Conservation (phyloP, 2,329 filamentous ascomycete genomes). For the Aschersonia sp. region DNA sequence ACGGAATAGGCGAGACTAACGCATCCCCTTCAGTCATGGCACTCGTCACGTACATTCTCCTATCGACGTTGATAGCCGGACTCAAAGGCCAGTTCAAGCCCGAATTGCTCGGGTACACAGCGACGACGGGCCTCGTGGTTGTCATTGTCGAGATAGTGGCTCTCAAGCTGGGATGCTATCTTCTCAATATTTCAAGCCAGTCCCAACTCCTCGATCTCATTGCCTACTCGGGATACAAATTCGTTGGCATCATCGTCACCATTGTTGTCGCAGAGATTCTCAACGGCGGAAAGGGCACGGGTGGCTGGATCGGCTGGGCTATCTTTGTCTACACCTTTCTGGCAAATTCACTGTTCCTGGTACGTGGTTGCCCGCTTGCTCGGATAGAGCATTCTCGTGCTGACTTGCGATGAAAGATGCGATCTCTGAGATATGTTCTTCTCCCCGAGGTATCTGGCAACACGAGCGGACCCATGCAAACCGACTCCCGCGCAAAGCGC, state of each 20-base stretch:
- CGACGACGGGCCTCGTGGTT: constrained; percentile 68
- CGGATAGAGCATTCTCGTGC: not conserved
- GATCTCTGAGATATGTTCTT: constrained; percentile 89
- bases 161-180: constrained; percentile 83
- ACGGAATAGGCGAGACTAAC: constrained; percentile 8
- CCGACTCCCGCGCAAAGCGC: constrained; percentile 69
- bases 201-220: constrained; percentile 87
- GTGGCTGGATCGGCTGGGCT: constrained; percentile 77
- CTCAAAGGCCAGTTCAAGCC: constrained; percentile 86
- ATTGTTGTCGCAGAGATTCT: constrained; percentile 65
- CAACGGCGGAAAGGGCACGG: constrained; percentile 66
- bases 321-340: constrained; percentile 86
- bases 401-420: constrained; percentile 42
- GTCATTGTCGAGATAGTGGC: constrained; percentile 80
- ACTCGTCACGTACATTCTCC: constrained; percentile 88
- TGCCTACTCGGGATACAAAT: constrained; percentile 97
- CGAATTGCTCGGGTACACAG: constrained; percentile 80
- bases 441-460: constrained; percentile 67
- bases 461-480: constrained; percentile 48
- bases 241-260: constrained; percentile 89
- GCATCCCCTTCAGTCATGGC: constrained; percentile 60
- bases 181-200: constrained; percentile 85
- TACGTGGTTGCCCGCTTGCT: constrained; percentile 26
- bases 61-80: constrained; percentile 81
- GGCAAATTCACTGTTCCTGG: constrained; percentile 90